Percentiles rank a stretch among this genome's conserved stretches.
These are phyloP conservation scores for Neodidymelliopsis sp. DNA, from an alignment of 2,329 filamentous ascomycete genomes.

Conservation along the genomic window DNA sequence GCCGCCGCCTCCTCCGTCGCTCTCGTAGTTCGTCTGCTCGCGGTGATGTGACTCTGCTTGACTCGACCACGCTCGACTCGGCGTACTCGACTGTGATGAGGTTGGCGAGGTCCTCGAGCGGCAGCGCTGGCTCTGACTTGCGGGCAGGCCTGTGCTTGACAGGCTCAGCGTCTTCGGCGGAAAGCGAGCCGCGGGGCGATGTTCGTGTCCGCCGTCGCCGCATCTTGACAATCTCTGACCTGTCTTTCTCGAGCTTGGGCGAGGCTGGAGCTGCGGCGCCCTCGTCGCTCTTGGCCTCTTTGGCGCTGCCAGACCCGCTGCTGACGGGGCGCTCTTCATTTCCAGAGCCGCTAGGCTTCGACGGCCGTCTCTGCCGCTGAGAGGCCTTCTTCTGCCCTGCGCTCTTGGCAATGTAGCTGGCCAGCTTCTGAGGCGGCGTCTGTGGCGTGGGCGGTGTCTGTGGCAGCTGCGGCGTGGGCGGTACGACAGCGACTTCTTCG, in stretches of 20 bases:
- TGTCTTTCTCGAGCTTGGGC: constrained; percentile 23
- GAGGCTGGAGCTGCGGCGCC: constrained; percentile 28
- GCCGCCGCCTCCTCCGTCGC: constrained; percentile 38
- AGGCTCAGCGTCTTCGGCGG: constrained; percentile 39
- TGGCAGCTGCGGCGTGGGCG: constrained; percentile 16
- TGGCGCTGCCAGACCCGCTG: constrained; percentile 44
- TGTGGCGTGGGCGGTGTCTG: constrained; percentile 25
- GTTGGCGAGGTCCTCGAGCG: constrained; percentile 29
- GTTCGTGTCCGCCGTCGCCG: constrained; percentile 37
- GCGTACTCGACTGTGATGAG: constrained; percentile 42
- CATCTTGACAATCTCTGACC: constrained; percentile 37
- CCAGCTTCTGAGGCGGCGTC: constrained; percentile 27
- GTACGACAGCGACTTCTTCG: constrained; percentile 11
- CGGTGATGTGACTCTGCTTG: constrained; percentile 13
- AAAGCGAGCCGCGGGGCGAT: constrained; percentile 44
- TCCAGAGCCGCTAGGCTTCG: constrained; percentile 40
- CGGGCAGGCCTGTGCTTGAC: constrained; percentile 25
- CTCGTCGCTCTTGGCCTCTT: constrained; percentile 31
- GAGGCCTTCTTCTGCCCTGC: constrained; percentile 35
- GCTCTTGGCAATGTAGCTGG: constrained; percentile 38
- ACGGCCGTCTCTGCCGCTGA: constrained; percentile 35
- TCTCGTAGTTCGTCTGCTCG: constrained; percentile 38
- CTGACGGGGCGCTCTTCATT: constrained; percentile 44
- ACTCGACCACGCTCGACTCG: constrained; percentile 24
- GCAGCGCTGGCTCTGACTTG: constrained; percentile 36